phyloP scores from a whole-genome alignment of 768 basidiomycete species.

The Phlebiopsis gigantea region DNA sequence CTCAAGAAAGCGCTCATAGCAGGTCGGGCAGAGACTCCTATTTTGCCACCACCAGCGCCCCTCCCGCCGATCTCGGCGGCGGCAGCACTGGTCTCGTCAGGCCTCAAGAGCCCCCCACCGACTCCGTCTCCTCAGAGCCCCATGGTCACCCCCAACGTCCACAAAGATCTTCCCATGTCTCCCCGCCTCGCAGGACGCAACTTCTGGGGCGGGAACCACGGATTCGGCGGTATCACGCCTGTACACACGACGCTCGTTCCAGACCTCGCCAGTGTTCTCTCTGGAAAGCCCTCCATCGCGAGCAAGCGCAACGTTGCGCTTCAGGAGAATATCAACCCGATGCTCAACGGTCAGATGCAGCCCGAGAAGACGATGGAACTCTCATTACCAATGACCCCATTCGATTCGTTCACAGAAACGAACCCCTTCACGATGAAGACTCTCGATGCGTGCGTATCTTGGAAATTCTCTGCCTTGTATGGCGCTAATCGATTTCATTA shows the following conservation, averaged over 20 bases:
- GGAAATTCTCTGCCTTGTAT: conserved; percentile 2
- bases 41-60: conserved; percentile 43
- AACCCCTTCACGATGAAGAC: conserved; percentile 87
- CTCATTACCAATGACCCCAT: conserved; percentile 34
- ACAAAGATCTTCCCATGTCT: conserved; percentile 70
- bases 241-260: conserved; percentile 84
- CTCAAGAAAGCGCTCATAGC: conserved; percentile 74
- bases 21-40: conserved; percentile 31
- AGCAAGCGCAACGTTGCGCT: conserved; percentile 29
- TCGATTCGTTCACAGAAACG: conserved; percentile 74
- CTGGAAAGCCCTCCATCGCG: conserved; percentile 21
- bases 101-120: conserved; percentile 15
- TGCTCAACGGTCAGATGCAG: conserved; percentile 39
- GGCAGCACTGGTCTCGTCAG: conserved; percentile 14
- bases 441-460: conserved; percentile 62
- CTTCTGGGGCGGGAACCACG: conserved; percentile 78
- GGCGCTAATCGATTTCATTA: conserved; percentile 10
- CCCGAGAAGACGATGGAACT: conserved; percentile 25
- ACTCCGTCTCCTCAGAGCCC: conserved; percentile 18
- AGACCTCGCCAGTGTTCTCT: conserved; percentile 38
- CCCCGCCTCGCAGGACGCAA: conserved; percentile 46
- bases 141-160: conserved; percentile 60
- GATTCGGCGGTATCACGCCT: conserved; percentile 65
- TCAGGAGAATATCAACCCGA: conserved; percentile 79
- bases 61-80: conserved; percentile 27